Evolutionary conservation across 2,329 filamentous ascomycete species (phyloP), one percentile per base, ranked within the genome.

Genomic region (Colletotrichum sidae): DNA sequence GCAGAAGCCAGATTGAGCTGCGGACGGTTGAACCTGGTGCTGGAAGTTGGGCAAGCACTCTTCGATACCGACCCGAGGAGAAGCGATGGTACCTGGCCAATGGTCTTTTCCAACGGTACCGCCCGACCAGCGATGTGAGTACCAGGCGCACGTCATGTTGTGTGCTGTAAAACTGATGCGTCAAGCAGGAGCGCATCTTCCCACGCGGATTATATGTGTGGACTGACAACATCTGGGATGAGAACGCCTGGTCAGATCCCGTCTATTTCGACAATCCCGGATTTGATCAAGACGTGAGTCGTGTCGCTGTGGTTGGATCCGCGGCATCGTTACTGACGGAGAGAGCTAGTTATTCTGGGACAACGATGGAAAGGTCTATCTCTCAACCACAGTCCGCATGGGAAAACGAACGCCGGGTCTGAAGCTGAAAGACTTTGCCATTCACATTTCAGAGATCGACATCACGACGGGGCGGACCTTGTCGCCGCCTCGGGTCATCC

Each of bases 121-220:
- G 79, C 2, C 81, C 80, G 49, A 66, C 54, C 6, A 56, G 50
- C 34, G 73, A 75, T 69, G 73, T 75, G 25, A 42, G 45, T 2
- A 15, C 6, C 6, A 7, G 13, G 9, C 34, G 6, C 41, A 4
- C 33, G 2, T 15, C 1, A 13, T 6, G 10, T 25, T 25, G 38
- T 12, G 13, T 33, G 39, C 8, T 9, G 35, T 39, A 25, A 35
- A 35, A 13, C 42, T 55, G 15, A 56, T 56, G 9, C 15, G 4
- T 10, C 2, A 39, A 51, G 4, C 75, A 82, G 71, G 81, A 86
- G 61, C 76, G 82, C 1, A 81, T 84, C 17, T 85, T 83, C 66
- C 83, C 83, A 0, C 74, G 81, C 1, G 85, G 85, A 0, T 88
- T 88, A 67, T 87, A 84, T 55, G 81, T 87, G 2, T 80, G 76